Evolutionary conservation across 306 rosid species (phyloP).

Genomic region (Quercus rubra): DNA sequence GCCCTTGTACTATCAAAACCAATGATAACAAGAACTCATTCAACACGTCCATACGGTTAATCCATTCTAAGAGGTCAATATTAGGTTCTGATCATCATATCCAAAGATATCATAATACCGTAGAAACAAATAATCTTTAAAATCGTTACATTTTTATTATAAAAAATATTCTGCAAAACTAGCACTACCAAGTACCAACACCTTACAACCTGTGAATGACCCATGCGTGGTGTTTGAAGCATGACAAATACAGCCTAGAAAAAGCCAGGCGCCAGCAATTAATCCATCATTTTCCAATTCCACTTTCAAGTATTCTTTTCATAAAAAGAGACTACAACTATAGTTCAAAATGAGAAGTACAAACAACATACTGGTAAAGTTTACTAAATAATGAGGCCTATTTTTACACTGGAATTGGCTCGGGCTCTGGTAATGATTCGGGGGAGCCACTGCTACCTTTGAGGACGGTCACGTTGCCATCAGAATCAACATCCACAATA

Average conservation of each 20-base stretch:
- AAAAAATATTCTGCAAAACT: no score
- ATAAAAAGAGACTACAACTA: constrained; percentile 25
- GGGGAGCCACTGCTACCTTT: constrained; percentile 72
- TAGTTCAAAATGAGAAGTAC: constrained; percentile 20
- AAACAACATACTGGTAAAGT: constrained; percentile 22
- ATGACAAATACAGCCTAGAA: constrained; percentile 11
- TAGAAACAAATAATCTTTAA: no score
- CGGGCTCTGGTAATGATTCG: constrained; percentile 55
- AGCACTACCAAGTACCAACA: not conserved
- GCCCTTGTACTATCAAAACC: not conserved
- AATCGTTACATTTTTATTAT: no score
- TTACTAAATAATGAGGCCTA: not conserved
- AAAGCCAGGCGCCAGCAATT: not conserved
- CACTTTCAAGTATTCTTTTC: constrained; percentile 20
- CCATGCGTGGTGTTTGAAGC: constrained; percentile 9
- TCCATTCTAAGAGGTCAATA: not conserved
- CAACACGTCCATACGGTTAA: not conserved
- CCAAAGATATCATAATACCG: not conserved
- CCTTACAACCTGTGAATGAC: not conserved
- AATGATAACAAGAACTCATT: not conserved
- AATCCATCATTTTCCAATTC: constrained; percentile 23
- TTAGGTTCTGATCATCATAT: not conserved
- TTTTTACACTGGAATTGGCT: constrained; percentile 49
- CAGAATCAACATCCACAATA: constrained; percentile 87
- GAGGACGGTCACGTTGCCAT: constrained; percentile 88